Conservation (phyloP, 352 stramenopile genomes). For the Phytopythium cucurbitacearum region DNA sequence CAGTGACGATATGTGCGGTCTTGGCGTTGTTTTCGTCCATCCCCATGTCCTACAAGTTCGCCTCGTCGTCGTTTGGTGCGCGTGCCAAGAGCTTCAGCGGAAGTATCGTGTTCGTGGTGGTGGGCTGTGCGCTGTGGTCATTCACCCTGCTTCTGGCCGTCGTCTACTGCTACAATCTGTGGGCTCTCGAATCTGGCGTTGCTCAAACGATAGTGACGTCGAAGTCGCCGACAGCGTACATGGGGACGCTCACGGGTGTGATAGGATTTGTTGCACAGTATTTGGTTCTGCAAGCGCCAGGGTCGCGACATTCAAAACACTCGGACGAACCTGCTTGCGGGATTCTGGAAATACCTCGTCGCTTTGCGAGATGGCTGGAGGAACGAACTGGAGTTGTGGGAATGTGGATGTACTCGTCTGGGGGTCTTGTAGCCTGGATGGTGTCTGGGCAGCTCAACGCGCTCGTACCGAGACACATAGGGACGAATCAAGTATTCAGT, state of each 20-base stretch:
- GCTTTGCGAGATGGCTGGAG: slow-evolving; percentile 7
- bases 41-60: slow-evolving; percentile 43
- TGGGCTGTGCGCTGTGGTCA: slow-evolving; percentile 50
- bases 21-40: slow-evolving; percentile 50
- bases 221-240: slow-evolving; percentile 22
- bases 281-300: slow-evolving; percentile 36
- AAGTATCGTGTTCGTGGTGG: slow-evolving; percentile 46
- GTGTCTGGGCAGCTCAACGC: slow-evolving; percentile 25
- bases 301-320: slow-evolving; percentile 6
- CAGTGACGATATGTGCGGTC: slow-evolving; percentile 38
- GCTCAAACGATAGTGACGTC: neutral
- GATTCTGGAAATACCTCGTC: slow-evolving; percentile 6
- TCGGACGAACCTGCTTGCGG: neutral
- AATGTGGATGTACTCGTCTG: slow-evolving; percentile 17
- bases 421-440: slow-evolving; percentile 8
- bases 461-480: slow-evolving; percentile 21
- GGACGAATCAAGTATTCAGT: slow-evolving; percentile 20
- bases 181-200: slow-evolving; percentile 18
- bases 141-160: slow-evolving; percentile 46
- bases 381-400: slow-evolving; percentile 3
- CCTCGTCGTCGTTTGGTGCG: slow-evolving; percentile 16
- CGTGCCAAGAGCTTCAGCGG: slow-evolving; percentile 31
- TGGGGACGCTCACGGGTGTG: slow-evolving; percentile 44
- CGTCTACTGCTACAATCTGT: slow-evolving; percentile 44
- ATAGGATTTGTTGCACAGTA: slow-evolving; percentile 43